Evolutionary conservation across 139 green algal species (phyloP).

Genomic region (Edaphochlamys debaryana): DNA sequence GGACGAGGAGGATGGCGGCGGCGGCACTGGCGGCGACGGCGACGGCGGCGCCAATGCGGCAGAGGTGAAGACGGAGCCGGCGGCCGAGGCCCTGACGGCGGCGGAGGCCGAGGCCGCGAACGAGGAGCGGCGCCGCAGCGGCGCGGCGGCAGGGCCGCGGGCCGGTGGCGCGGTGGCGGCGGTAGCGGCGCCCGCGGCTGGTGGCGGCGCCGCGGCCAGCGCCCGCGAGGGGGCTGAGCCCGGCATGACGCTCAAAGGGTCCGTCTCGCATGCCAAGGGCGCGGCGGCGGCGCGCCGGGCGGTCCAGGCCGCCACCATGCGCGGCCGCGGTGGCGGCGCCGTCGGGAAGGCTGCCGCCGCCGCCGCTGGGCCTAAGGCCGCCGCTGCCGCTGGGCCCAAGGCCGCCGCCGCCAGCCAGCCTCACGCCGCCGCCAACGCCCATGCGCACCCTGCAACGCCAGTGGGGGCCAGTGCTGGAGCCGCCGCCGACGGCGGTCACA

Average conservation of each 20-base stretch:
- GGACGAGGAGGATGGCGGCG: background rate
- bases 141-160: background rate
- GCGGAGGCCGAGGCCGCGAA: background rate
- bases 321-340: no score
- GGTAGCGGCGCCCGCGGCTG: background rate
- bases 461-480: no score
- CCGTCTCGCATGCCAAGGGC: background rate
- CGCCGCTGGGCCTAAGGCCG: background rate
- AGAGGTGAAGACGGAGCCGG: background rate
- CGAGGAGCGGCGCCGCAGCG: constrained; percentile 4
- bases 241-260: no score
- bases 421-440: background rate
- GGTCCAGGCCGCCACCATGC: no score
- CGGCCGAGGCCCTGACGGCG: background rate
- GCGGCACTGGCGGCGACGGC: no score
- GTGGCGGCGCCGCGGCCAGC: no score
- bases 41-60: no score
- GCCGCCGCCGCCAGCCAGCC: background rate
- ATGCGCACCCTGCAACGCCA: no score
- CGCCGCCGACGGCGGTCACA: background rate
- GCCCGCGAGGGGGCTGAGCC: no score
- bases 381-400: background rate
- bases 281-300: no score
- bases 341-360: background rate
- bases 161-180: background rate